Percentiles rank a stretch among this genome's conserved stretches.
Conservation (phyloP, 495 filamentous ascomycete species). For the Talaromyces stipitatus region DNA sequence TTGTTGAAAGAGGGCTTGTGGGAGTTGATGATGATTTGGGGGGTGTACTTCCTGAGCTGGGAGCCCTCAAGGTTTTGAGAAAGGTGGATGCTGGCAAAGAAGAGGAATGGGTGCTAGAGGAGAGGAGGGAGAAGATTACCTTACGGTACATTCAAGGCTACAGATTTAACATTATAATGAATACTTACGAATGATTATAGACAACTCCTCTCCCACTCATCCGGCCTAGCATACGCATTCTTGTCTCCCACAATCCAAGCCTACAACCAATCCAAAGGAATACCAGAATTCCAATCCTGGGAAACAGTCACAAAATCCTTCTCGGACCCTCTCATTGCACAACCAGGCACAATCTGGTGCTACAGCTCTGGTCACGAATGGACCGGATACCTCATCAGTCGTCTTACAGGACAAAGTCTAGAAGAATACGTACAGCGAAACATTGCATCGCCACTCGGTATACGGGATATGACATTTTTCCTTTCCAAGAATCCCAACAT, state of each 20-base stretch:
- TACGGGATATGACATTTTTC: conserved; percentile 25
- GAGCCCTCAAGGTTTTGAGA: conserved; percentile 9
- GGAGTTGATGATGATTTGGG: conserved; percentile 28
- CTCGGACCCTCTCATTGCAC: conserved; percentile 27
- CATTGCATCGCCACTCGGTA: conserved; percentile 33
- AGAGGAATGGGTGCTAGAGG: conserved; percentile 6
- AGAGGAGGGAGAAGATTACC: neutral
- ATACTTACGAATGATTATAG: neutral
- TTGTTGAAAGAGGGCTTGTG: conserved; percentile 32
- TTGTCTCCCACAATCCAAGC: conserved; percentile 5
- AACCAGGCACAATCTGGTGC: conserved; percentile 37
- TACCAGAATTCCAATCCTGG: neutral
- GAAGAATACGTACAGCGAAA: conserved; percentile 37
- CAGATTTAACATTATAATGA: too few relatives aligned
- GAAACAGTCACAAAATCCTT: conserved; percentile 12
- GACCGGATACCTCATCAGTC: conserved; percentile 30
- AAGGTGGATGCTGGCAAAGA: conserved; percentile 1
- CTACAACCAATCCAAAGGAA: neutral
- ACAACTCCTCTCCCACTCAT: neutral
- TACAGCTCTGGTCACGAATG: conserved; percentile 41
- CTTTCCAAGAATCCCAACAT: conserved; percentile 18
- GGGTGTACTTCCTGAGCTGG: conserved; percentile 18
- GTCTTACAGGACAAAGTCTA: conserved; percentile 22
- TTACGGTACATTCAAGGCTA: neutral
- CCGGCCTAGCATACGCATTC: conserved; percentile 12